Conservation (phyloP, 192 early-diverging fungal species). For the Coemansia sp. region DNA sequence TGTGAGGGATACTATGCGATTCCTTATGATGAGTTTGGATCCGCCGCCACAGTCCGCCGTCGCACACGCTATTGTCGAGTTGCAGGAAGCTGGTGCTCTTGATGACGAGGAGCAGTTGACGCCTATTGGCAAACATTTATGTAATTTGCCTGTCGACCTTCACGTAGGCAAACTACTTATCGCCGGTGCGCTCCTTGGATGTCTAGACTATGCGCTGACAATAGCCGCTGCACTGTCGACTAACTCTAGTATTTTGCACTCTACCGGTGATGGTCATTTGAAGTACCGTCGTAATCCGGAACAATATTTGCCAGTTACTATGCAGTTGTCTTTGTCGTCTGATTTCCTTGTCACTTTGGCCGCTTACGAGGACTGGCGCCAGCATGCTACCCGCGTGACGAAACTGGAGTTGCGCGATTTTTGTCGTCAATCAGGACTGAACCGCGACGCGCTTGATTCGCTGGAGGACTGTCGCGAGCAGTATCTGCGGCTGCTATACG, state of each 20-base stretch:
- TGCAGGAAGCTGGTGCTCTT: conserved; percentile 38
- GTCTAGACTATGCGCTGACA: conserved; percentile 77
- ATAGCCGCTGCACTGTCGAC: conserved; percentile 62
- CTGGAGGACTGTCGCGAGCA: conserved; percentile 41
- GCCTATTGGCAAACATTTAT: conserved; percentile 71
- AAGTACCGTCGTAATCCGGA: conserved; percentile 3
- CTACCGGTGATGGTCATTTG: not conserved
- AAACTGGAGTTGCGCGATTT: not conserved
- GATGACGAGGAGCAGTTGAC: conserved; percentile 60
- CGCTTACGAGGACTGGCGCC: conserved; percentile 32
- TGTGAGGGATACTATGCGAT: conserved; percentile 58
- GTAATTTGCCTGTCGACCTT: conserved; percentile 74
- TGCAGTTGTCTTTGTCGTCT: conserved; percentile 4
- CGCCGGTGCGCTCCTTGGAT: conserved; percentile 72
- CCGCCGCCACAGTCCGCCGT: conserved; percentile 70
- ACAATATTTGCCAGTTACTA: conserved; percentile 1
- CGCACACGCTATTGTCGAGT: conserved; percentile 57
- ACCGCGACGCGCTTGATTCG: conserved; percentile 21
- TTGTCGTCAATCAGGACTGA: conserved; percentile 12
- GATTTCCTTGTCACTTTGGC: conserved; percentile 22
- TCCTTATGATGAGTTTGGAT: conserved; percentile 62
- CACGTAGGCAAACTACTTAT: conserved; percentile 76
- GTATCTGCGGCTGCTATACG: conserved; percentile 22
- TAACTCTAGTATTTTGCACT: conserved; percentile 13
- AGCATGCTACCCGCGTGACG: not conserved